Conservation (phyloP, 2,329 filamentous ascomycete genomes). For the Truncatella angustata region DNA sequence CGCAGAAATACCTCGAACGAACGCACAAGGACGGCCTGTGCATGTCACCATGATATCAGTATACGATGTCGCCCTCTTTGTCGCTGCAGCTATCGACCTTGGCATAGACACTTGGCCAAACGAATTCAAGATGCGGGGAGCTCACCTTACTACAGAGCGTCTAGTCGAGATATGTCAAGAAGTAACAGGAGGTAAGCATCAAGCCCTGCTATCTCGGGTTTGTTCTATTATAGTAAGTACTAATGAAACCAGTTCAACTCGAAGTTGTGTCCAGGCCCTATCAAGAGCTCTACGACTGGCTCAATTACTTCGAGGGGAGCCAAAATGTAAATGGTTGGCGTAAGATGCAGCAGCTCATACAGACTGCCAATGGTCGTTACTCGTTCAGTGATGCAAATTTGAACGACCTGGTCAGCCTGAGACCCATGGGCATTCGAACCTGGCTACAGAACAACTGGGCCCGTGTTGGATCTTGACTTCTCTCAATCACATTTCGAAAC, state of each 20-base stretch:
- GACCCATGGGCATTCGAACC: slow-evolving; percentile 48
- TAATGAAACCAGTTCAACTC: slow-evolving; percentile 31
- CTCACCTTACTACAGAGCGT: slow-evolving; percentile 58
- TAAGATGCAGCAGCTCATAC: slow-evolving; percentile 61
- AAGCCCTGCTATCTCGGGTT: too few species aligned
- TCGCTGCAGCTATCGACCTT: slow-evolving; percentile 67
- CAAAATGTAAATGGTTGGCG: slow-evolving; percentile 48
- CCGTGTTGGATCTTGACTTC: slow-evolving; percentile 1
- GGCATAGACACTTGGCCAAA: slow-evolving; percentile 60
- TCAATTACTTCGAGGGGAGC: slow-evolving; percentile 42
- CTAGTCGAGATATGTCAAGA: slow-evolving; percentile 51
- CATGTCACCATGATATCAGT: slow-evolving; percentile 67
- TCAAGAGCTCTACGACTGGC: slow-evolving; percentile 37
- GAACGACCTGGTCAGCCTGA: slow-evolving; percentile 48
- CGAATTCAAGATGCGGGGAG: slow-evolving; percentile 69
- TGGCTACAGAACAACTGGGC: slow-evolving; percentile 55
- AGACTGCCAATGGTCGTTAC: slow-evolving; percentile 67
- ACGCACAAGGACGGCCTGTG: slow-evolving; percentile 46
- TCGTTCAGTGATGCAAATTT: slow-evolving; percentile 61
- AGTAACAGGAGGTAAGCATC: slow-evolving; percentile 46
- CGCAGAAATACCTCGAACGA: slow-evolving; percentile 60
- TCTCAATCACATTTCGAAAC: too few species aligned
- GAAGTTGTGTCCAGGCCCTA: slow-evolving; percentile 36
- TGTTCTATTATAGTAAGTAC: slow-evolving; percentile 24
- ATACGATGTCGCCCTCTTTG: slow-evolving; percentile 67